Conservation (phyloP, 2,329 filamentous ascomycete species). For the Xylaria sp. region DNA sequence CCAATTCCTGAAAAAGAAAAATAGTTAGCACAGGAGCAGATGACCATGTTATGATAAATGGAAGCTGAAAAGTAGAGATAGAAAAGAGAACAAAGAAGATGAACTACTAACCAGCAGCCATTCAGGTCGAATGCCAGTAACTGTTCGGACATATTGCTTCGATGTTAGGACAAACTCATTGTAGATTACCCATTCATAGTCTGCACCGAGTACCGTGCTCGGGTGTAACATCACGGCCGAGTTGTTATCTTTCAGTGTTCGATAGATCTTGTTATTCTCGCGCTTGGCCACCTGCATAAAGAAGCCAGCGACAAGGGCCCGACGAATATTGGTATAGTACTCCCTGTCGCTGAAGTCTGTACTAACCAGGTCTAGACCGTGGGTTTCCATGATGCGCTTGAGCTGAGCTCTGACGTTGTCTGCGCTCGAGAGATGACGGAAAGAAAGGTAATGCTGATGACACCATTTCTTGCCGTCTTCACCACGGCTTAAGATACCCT, state of each 20-base stretch:
- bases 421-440: slow-evolving; percentile 87
- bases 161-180: slow-evolving; percentile 98
- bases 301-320: slow-evolving; percentile 91
- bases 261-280: slow-evolving; percentile 89
- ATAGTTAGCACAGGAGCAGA: slow-evolving; percentile 47
- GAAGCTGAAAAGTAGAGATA: neutral
- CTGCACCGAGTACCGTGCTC: slow-evolving; percentile 86
- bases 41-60: neutral
- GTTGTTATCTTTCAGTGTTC: slow-evolving; percentile 96
- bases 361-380: slow-evolving; percentile 84
- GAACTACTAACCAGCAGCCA: slow-evolving; percentile 81
- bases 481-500: slow-evolving; percentile 72
- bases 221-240: slow-evolving; percentile 94
- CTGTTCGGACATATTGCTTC: slow-evolving; percentile 97
- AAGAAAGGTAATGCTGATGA: slow-evolving; percentile 94
- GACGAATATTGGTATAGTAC: slow-evolving; percentile 97
- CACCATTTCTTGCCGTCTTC: slow-evolving; percentile 90
- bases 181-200: slow-evolving; percentile 97
- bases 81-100: slow-evolving; percentile 10
- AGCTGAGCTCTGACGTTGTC: slow-evolving; percentile 94
- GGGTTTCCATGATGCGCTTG: slow-evolving; percentile 95
- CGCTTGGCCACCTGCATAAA: slow-evolving; percentile 99
- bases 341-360: slow-evolving; percentile 95
- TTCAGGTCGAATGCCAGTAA: slow-evolving; percentile 90
- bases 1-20: slow-evolving; percentile 76